Evolutionary conservation across 2,329 filamentous ascomycete genomes (phyloP), one percentile per base, ranked within the genome.

Genomic region (Ophiocordyceps sinensis): DNA sequence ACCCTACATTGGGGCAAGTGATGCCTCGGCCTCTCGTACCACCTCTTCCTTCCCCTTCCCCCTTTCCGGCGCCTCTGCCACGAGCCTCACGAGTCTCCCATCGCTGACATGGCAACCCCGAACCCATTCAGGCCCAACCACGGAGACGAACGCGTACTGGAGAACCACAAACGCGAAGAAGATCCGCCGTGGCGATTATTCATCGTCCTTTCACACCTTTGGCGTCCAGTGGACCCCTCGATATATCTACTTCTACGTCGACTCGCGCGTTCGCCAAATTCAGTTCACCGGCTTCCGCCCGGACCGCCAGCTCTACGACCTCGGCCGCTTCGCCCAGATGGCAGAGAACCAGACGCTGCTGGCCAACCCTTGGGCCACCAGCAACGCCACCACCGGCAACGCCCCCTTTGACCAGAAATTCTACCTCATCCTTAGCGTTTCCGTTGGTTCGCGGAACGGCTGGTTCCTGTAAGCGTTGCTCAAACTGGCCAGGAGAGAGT

Each of bases 241-340:
- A 35, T 72, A 73, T 53, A 57, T 75, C 17, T 73, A 68, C 56
- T 71, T 67, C 23, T 75, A 69, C 50, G 54, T 73, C 31, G 67
- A 74, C 51, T 62, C 56, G 47, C 59, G 62, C 14, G 52, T 67
- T 13, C 53, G 55, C 15, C 57, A 65, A 47, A 60, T 64, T 44
- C 47, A 63, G 37, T 63, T 60, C 44, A 49, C 61, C 14, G 56
- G 55, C 11, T 63, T 65, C 46, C 49, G 51, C n/a, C 40, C 45
- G 21, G 48, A 54, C 17, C 40, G 49, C 23, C 52, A 57, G 35
- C 60, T 68, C 43, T 68, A 60, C 52, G 49, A 59, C n/a, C 54
- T 60, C 13, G 68, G 68, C 11, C 47, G 59, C 28, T 71, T 71
- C 45, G 54, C 56, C 21, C 48, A 53, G 23, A 57, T 53, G 41